These are phyloP conservation scores for Xylaria sp. DNA, from an alignment of 2,329 filamentous ascomycete species.

Conservation along the genomic window DNA sequence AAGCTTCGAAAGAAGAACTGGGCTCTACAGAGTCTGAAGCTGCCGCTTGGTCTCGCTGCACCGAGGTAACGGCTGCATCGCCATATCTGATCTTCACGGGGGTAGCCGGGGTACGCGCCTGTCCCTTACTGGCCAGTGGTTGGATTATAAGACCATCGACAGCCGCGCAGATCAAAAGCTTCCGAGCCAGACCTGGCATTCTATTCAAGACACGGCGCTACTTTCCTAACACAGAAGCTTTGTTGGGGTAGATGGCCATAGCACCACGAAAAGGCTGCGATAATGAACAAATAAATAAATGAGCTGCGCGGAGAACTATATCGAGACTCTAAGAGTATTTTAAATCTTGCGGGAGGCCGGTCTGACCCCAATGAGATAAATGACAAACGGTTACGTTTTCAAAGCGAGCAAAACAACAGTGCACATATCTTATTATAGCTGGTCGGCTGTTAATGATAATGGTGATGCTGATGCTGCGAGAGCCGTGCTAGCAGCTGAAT, in stretches of 20 bases:
- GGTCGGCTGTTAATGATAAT: not conserved
- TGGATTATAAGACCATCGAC: conserved; percentile 87
- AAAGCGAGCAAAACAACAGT: not conserved
- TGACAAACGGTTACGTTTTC: not conserved
- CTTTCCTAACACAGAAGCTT: conserved; percentile 27
- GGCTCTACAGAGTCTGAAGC: conserved; percentile 57
- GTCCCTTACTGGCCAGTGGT: conserved; percentile 71
- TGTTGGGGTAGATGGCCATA: conserved; percentile 24
- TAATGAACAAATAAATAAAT: not conserved
- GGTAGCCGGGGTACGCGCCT: conserved; percentile 54
- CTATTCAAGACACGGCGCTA: conserved; percentile 18
- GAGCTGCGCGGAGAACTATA: not conserved
- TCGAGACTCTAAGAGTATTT: not conserved
- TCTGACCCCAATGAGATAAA: not conserved
- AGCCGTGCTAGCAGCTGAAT: not conserved
- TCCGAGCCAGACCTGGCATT: conserved; percentile 81
- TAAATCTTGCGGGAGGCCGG: not conserved
- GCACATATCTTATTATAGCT: not conserved
- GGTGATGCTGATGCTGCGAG: not conserved
- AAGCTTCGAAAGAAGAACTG: conserved; percentile 67
- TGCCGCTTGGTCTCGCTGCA: conserved; percentile 57
- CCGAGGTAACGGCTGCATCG: conserved; percentile 60
- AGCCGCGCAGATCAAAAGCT: conserved; percentile 82
- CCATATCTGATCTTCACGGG: conserved; percentile 78
- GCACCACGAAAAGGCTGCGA: not conserved